phyloP scores from a whole-genome alignment of 495 filamentous ascomycete species.

The Amniculicola lignicola region DNA sequence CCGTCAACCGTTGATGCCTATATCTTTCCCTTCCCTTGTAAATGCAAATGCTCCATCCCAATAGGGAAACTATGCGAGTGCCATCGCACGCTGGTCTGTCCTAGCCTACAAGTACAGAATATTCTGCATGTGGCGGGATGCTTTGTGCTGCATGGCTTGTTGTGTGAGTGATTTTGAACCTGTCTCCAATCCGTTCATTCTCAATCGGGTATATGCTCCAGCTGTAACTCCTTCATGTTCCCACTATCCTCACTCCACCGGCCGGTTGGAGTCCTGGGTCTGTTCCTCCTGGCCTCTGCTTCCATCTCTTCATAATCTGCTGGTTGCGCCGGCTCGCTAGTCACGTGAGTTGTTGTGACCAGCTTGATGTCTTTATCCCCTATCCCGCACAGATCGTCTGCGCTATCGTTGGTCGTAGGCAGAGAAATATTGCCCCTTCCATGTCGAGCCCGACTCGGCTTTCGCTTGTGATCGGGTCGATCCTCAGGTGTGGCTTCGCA shows the following conservation, averaged over 20 bases:
- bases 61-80: neutral
- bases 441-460: neutral
- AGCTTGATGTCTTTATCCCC: conserved; percentile 27
- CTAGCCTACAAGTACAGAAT: no score
- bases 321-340: conserved; percentile 24
- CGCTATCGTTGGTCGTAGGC: conserved; percentile 12
- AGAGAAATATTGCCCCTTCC: neutral
- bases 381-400: conserved; percentile 19
- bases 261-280: conserved; percentile 19
- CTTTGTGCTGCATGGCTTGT: no score
- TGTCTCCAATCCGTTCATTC: neutral
- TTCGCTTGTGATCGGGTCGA: neutral
- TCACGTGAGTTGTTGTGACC: conserved; percentile 27
- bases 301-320: conserved; percentile 28
- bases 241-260: conserved; percentile 31
- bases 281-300: conserved; percentile 11
- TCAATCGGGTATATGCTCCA: conserved; percentile 30
- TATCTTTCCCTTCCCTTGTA: no score
- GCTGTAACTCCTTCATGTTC: conserved; percentile 20
- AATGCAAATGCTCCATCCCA: neutral
- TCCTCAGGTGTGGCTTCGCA: conserved; percentile 12
- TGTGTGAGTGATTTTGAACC: no score
- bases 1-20: no score
- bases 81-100: neutral
- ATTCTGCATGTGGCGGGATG: no score